A percentile compares a stretch with the other conserved stretches of the same genome.
These are phyloP conservation scores for Emiliania huxleyi DNA, from an alignment of 78 protist genomes.

Conservation along the genomic window DNA sequence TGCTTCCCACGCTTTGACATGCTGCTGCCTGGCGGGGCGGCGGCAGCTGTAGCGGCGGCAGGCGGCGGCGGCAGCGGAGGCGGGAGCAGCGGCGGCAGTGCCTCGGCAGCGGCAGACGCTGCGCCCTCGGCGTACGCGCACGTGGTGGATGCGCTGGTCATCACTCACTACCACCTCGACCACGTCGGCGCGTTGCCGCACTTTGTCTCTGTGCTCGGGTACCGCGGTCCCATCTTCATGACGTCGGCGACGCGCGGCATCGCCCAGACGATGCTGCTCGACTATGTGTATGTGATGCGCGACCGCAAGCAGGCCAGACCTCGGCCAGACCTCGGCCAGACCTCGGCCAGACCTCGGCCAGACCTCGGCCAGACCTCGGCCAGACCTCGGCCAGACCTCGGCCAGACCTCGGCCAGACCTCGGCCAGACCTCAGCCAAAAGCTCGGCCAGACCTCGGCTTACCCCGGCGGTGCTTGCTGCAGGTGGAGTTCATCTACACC, in stretches of 20 bases:
- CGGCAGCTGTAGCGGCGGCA: slow-evolving; percentile 6
- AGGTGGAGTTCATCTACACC: slow-evolving; percentile 81
- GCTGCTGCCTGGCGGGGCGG: background rate
- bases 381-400: too few species aligned
- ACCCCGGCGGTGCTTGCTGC: too few species aligned
- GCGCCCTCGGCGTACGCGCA: too few species aligned
- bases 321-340: too few species aligned
- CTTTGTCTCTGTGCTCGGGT: slow-evolving; percentile 84
- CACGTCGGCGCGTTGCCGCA: slow-evolving; percentile 97
- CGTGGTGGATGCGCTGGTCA: slow-evolving; percentile 36
- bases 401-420: too few species aligned
- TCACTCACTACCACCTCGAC: slow-evolving; percentile 87
- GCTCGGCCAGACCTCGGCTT: too few species aligned
- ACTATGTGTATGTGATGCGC: slow-evolving; percentile 26
- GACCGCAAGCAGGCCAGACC: slow-evolving; percentile 68
- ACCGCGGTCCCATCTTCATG: slow-evolving; percentile 91
- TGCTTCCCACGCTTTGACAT: slow-evolving; percentile 88
- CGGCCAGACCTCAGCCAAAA: too few species aligned
- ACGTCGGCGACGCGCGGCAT: slow-evolving; percentile 94
- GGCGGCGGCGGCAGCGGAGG: too few species aligned
- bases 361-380: too few species aligned
- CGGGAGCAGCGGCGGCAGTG: too few species aligned
- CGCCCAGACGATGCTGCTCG: slow-evolving; percentile 83
- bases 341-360: too few species aligned
- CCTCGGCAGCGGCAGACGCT: too few species aligned